phyloP scores from a whole-genome alignment of 2,329 filamentous ascomycete species.

The Sporothrix humicola region DNA sequence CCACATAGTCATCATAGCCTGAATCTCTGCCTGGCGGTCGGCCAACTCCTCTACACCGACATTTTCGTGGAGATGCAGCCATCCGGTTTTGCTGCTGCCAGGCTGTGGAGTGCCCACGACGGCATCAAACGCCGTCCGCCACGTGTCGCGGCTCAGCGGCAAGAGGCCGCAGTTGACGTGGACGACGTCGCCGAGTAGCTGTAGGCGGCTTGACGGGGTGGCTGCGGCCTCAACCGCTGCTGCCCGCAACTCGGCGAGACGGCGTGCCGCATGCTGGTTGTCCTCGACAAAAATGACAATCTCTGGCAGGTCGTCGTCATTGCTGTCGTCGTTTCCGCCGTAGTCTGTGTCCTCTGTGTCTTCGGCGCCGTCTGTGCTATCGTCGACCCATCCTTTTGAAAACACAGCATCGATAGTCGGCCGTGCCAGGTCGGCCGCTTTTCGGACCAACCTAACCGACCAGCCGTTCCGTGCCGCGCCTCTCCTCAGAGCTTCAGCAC shows the following conservation, averaged over 20 bases:
- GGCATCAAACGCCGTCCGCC: conserved; percentile 56
- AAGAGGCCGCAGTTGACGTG: conserved; percentile 70
- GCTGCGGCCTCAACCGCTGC: conserved; percentile 41
- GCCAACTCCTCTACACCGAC: conserved; percentile 62
- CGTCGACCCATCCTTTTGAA: neutral
- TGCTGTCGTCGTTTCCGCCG: neutral
- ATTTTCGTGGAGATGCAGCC: conserved; percentile 72
- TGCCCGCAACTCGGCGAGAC: conserved; percentile 49
- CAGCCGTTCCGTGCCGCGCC: conserved; percentile 75
- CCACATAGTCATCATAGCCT: conserved; percentile 53
- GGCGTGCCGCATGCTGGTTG: conserved; percentile 60
- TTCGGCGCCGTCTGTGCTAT: neutral
- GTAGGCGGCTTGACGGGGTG: neutral
- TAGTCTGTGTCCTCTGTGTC: conserved; percentile 9
- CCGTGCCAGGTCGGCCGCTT: conserved; percentile 47
- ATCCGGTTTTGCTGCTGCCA: conserved; percentile 44
- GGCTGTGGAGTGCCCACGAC: conserved; percentile 21
- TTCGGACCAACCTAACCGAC: conserved; percentile 60
- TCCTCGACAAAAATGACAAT: conserved; percentile 74
- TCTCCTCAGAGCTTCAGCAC: conserved; percentile 78
- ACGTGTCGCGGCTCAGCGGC: conserved; percentile 61
- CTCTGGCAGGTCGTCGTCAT: conserved; percentile 40
- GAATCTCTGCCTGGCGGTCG: conserved; percentile 54
- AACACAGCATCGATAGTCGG: conserved; percentile 48
- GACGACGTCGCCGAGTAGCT: conserved; percentile 46